Conservation (phyloP, 495 filamentous ascomycete genomes). For the Podospora pseudocomata region DNA sequence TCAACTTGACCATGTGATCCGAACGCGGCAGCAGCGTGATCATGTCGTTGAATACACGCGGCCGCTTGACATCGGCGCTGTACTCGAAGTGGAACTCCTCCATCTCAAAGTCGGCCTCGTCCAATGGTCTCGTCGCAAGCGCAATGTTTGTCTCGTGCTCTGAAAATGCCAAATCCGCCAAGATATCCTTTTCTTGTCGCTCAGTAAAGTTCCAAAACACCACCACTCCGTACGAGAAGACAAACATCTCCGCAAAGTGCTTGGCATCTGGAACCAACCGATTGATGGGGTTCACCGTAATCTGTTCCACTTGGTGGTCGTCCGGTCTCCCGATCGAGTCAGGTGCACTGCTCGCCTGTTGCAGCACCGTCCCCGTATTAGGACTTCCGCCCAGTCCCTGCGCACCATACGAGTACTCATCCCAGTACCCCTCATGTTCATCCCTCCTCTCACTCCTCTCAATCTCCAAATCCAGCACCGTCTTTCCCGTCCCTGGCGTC, state of each 20-base stretch:
- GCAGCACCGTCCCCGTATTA: constrained; percentile 13
- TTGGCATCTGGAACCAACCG: constrained; percentile 61
- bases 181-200: constrained; percentile 90
- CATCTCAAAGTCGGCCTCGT: constrained; percentile 89
- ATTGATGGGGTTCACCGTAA: constrained; percentile 39
- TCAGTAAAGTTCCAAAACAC: constrained; percentile 99
- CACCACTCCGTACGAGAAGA: constrained; percentile 95
- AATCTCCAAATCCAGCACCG: constrained; percentile 91
- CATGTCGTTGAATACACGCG: constrained; percentile 97
- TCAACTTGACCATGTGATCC: constrained; percentile 98
- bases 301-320: constrained; percentile 9
- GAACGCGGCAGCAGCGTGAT: constrained; percentile 84
- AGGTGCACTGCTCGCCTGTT: constrained; percentile 13
- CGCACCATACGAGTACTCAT: constrained; percentile 37
- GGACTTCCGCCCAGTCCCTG: constrained; percentile 18
- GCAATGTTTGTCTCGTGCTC: constrained; percentile 56
- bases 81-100: constrained; percentile 99
- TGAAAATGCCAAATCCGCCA: constrained; percentile 93
- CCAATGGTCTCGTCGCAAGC: constrained; percentile 65
- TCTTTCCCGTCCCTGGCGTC: constrained; percentile 82
- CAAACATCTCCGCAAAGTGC: constrained; percentile 91
- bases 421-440: constrained; percentile 79
- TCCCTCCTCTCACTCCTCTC: constrained; percentile 86
- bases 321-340: constrained; percentile 15
- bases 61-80: constrained; percentile 73